Evolutionary conservation across 768 basidiomycete genomes (phyloP).

Genomic region (Amanita fuliginea): DNA sequence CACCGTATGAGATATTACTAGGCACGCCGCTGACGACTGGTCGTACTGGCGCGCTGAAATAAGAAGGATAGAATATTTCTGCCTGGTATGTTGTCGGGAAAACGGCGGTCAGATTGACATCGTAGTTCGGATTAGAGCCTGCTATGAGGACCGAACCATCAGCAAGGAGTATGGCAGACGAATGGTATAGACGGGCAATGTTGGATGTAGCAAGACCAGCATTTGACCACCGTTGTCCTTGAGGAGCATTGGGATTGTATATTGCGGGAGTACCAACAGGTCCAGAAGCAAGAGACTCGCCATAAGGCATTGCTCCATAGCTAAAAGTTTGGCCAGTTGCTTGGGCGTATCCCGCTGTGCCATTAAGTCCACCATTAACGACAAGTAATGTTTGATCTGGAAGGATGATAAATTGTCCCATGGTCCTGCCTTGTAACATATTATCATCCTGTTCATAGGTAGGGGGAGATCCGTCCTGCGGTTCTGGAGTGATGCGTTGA

Average conservation of each 20-base stretch:
- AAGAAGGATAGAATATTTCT: conserved; percentile 88
- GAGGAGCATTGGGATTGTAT: conserved; percentile 66
- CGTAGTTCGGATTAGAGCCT: conserved; percentile 89
- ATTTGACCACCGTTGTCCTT: conserved; percentile 67
- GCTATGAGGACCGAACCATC: conserved; percentile 81
- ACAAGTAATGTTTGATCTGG: conserved; percentile 68
- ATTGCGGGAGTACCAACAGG: conserved; percentile 74
- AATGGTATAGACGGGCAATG: conserved; percentile 86
- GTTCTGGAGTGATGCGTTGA: conserved; percentile 82
- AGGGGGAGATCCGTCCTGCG: conserved; percentile 43
- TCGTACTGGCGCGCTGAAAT: conserved; percentile 60
- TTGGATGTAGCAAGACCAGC: conserved; percentile 46
- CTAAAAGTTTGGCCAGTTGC: conserved; percentile 35
- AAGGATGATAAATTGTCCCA: conserved; percentile 87
- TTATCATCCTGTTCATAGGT: conserved; percentile 63
- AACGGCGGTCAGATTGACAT: conserved; percentile 49
- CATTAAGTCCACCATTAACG: conserved; percentile 74
- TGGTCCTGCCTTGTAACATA: conserved; percentile 67
- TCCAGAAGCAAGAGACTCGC: conserved; percentile 65
- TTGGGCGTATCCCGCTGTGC: conserved; percentile 80
- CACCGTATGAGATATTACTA: conserved; percentile 70
- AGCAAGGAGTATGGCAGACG: conserved; percentile 76
- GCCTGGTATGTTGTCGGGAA: conserved; percentile 75
- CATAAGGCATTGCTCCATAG: conserved; percentile 50
- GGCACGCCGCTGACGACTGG: conserved; percentile 67